These are phyloP conservation scores for Paspalum notatum DNA, from an alignment of 176 grass and related monocot genomes.

Conservation along the genomic window DNA sequence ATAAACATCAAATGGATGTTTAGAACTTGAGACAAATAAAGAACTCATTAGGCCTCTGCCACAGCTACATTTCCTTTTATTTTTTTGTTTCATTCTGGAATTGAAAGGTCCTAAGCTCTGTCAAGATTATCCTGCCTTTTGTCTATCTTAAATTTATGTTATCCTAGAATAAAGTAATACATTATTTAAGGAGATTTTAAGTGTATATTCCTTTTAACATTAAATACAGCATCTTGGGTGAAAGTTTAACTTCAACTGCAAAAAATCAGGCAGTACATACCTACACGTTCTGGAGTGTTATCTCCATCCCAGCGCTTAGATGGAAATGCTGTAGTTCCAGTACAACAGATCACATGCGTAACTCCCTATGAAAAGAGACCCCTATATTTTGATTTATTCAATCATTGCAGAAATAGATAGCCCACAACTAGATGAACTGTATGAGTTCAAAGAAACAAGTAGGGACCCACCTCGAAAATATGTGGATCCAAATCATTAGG, in stretches of 20 bases:
- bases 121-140: not conserved
- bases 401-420: conserved; percentile 50
- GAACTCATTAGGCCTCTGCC: conserved; percentile 13
- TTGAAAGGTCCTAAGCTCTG: not conserved
- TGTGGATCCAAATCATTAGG: conserved; percentile 61
- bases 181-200: not conserved
- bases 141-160: too few relatives aligned
- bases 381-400: conserved; percentile 79
- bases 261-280: conserved; percentile 47
- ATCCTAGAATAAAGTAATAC: too few relatives aligned
- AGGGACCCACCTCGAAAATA: conserved; percentile 76
- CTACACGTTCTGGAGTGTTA: conserved; percentile 93
- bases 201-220: not conserved
- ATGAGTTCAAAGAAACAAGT: conserved; percentile 16
- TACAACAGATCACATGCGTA: conserved; percentile 92
- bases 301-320: conserved; percentile 95
- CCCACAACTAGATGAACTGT: not conserved
- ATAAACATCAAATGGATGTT: not conserved
- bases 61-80: not conserved
- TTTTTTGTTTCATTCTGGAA: not conserved
- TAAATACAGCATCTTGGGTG: not conserved
- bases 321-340: conserved; percentile 98
- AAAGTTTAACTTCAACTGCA: conserved; percentile 1
- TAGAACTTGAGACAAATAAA: conserved; percentile 2
- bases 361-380: conserved; percentile 93